Base-by-base conservation (phyloP, 1,284 basidiomycete genomes). In the Ceratobasidium sp. region DNA sequence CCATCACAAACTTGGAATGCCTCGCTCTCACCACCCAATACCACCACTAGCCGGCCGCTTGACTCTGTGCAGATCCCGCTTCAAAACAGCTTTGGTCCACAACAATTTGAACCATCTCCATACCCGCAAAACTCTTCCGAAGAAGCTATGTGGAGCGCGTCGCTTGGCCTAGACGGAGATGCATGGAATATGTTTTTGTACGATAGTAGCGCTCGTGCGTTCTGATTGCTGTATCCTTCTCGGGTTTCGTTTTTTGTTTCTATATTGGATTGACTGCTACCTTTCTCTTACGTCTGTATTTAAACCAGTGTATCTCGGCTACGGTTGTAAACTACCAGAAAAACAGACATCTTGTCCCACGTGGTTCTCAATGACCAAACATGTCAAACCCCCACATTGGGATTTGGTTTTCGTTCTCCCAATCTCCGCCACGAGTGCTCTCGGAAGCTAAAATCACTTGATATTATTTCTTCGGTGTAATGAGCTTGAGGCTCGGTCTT, bases 71-170 rank as follows among this genome's bases (percentile, higher is more conserved):
- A 51, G 5, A 64, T 64, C 47, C 60, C 71, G 23, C 17, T 74
- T 4, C 71, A 63, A 54, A 74, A 66, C 20, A 68, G 65, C 11
- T 78, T 77, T 23, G 76, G 76, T 17, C 47, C 67, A 17, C 77
- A 77, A 33, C 65, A 56, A 37, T 66, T 69, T 47, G 61, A 76
- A 54, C 67, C 67, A 63, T 65, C 75, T 35, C 66, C 73, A 75
- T 82, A 81, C 76, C 78, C 81, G 47, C 82, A 83, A 68, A 79
- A 82, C 3, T 81, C 83, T 47, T 74, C 71, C 60, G 83, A 84
- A 71, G 84, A 84, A 76, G 82, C 82, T 68, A 82, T 85, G 82
- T 86, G 85, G 85, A 84, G 84, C 61, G 83, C 84, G 64, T 83
- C 83, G 47, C 82, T 85, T 53, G 85, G 85, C 45, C 85, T 86